A percentile compares a stretch with the other conserved stretches of the same genome.
Conservation (phyloP, 306 rosid genomes). For the Lathyrus sativus region DNA sequence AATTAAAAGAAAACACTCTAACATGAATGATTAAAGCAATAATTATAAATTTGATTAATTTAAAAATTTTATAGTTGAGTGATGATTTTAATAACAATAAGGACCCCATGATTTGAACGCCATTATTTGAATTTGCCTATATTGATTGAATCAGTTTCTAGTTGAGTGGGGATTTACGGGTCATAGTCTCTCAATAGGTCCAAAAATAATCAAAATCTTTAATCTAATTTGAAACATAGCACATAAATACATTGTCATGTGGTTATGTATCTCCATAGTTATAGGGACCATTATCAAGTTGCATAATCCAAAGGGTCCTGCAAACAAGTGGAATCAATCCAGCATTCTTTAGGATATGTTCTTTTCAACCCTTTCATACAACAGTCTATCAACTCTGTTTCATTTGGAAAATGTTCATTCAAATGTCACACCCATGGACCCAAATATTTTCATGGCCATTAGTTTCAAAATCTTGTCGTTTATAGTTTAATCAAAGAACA, state of each 20-base stretch:
- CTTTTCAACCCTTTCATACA: neutral
- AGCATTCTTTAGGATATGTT: neutral
- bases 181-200: neutral
- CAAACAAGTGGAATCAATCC: neutral
- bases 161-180: constrained; percentile 11
- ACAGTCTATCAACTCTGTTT: neutral
- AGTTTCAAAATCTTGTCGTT: neutral
- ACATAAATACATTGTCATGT: neutral
- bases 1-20: too few species aligned
- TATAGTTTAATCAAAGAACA: neutral
- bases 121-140: neutral
- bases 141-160: constrained; percentile 37
- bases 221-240: constrained; percentile 24
- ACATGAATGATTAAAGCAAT: too few species aligned
- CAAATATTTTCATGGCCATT: neutral
- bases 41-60: too few species aligned
- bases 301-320: too few species aligned
- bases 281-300: constrained; percentile 33
- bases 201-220: constrained; percentile 7
- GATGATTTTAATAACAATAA: neutral
- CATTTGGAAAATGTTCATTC: constrained; percentile 15
- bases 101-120: neutral
- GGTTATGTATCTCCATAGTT: neutral
- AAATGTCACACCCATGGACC: neutral
- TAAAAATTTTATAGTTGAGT: too few species aligned